Conservation (phyloP, 2,329 filamentous ascomycete species). For the Alternaria hordeiaustralica region DNA sequence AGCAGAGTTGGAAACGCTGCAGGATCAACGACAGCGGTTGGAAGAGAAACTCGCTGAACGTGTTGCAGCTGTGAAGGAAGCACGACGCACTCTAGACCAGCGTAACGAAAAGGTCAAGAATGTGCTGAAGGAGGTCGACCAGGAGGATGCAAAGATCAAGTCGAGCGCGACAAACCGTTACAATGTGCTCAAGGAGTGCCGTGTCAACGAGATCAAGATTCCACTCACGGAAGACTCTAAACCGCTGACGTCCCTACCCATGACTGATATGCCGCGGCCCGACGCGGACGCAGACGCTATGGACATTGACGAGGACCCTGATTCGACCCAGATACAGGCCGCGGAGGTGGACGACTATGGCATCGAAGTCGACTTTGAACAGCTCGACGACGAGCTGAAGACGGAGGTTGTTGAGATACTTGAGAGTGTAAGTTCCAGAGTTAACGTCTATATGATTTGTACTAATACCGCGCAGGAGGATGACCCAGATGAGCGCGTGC, state of each 20-base stretch:
- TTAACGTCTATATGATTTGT: neutral
- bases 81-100: constrained; percentile 80
- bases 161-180: constrained; percentile 85
- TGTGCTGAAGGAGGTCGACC: constrained; percentile 74
- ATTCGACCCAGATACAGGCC: constrained; percentile 58
- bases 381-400: constrained; percentile 78
- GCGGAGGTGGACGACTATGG: constrained; percentile 84
- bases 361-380: constrained; percentile 85
- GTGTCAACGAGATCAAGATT: constrained; percentile 89
- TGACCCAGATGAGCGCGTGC: constrained; percentile 60
- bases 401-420: constrained; percentile 52
- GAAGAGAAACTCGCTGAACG: constrained; percentile 72
- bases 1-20: constrained; percentile 77
- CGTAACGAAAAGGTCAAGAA: constrained; percentile 83
- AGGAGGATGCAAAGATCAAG: constrained; percentile 84
- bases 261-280: constrained; percentile 75
- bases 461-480: constrained; percentile 60
- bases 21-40: constrained; percentile 72
- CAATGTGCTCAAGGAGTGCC: constrained; percentile 82
- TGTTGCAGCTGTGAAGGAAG: constrained; percentile 77
- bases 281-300: constrained; percentile 88
- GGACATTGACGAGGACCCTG: constrained; percentile 78
- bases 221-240: constrained; percentile 76
- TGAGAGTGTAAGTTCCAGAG: constrained; percentile 44
- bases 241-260: constrained; percentile 79